A percentile compares a stretch with the other conserved stretches of the same genome.
Evolutionary conservation across 2,329 filamentous ascomycete genomes (phyloP).

Genomic region (Botrytis fragariae): DNA sequence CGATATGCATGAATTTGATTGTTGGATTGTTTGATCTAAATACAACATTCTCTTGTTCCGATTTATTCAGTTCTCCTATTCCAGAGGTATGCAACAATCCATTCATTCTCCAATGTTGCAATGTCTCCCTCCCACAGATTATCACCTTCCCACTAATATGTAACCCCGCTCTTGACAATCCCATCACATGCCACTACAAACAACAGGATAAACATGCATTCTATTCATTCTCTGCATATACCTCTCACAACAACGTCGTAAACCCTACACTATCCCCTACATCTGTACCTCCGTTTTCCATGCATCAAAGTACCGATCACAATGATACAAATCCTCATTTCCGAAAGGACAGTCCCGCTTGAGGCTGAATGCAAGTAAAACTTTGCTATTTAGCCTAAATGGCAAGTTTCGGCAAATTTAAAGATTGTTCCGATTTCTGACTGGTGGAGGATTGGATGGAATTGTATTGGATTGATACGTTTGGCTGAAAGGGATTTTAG

Average conservation of each 20-base stretch:
- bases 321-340: neutral
- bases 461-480: neutral
- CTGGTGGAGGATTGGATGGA: neutral
- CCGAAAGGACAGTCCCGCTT: neutral
- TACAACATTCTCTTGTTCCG: neutral
- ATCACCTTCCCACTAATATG: neutral
- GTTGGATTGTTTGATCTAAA: neutral
- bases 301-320: neutral
- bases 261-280: neutral
- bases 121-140: neutral
- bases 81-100: neutral
- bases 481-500: neutral
- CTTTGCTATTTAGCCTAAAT: conserved; percentile 1
- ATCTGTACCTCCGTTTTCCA: neutral
- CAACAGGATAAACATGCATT: neutral
- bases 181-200: neutral
- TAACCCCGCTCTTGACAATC: neutral
- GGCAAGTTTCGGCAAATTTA: neutral
- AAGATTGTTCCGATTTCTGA: neutral
- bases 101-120: neutral
- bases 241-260: neutral
- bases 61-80: no score
- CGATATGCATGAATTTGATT: neutral
- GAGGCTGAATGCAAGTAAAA: neutral
- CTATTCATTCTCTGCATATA: neutral